These are phyloP conservation scores for Sporopachydermia quercuum DNA, from an alignment of 805 yeast species.

Conservation along the genomic window DNA sequence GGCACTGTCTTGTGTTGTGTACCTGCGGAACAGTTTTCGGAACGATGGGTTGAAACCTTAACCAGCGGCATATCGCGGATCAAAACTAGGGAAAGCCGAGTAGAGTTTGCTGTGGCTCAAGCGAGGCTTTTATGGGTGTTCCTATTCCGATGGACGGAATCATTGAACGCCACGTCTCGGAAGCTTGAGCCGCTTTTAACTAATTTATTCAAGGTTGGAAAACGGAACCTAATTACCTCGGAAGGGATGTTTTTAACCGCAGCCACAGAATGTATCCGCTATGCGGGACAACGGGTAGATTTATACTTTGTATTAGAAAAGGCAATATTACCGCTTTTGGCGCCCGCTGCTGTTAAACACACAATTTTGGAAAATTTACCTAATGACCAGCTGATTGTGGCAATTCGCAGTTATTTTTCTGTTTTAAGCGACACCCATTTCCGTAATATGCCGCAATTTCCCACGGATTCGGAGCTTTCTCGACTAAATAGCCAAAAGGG, in stretches of 20 bases:
- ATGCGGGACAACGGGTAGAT: constrained; percentile 16
- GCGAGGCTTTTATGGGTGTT: constrained; percentile 84
- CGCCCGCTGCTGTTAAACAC: constrained; percentile 21
- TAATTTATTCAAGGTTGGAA: constrained; percentile 34
- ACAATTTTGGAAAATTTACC: constrained; percentile 38
- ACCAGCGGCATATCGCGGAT: not conserved
- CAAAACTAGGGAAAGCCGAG: constrained; percentile 20
- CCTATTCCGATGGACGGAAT: constrained; percentile 72
- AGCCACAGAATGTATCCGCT: not conserved
- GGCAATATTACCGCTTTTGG: constrained; percentile 55
- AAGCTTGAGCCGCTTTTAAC: constrained; percentile 53
- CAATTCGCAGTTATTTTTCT: constrained; percentile 57
- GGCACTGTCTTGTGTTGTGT: constrained; percentile 70
- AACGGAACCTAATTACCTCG: constrained; percentile 2
- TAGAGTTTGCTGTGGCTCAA: constrained; percentile 45
- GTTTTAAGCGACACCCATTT: constrained; percentile 47
- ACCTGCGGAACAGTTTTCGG: constrained; percentile 57
- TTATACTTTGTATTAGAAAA: constrained; percentile 70
- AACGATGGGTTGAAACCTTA: constrained; percentile 49
- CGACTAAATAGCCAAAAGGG: constrained; percentile 2
- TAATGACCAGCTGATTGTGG: constrained; percentile 59
- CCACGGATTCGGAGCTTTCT: constrained; percentile 34
- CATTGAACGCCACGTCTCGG: constrained; percentile 75
- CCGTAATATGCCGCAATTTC: constrained; percentile 58
- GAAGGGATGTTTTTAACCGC: not conserved